These are phyloP conservation scores for Yamadazyma buinensis DNA, from an alignment of 1,139 yeast genomes.

Conservation along the genomic window DNA sequence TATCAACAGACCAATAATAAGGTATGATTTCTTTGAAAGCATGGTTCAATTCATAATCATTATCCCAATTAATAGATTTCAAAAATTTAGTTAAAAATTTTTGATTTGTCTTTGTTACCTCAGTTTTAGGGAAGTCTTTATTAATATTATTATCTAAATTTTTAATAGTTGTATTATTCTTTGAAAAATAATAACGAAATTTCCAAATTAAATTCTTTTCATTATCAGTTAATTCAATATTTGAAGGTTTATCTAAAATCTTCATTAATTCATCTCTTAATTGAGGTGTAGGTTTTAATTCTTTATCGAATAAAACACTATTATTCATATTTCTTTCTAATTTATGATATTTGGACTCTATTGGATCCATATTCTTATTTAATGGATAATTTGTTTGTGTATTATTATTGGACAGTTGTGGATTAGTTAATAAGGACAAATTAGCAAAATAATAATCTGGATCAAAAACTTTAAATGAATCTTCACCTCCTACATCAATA, in stretches of 20 bases:
- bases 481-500: slow-evolving; percentile 21
- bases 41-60: slow-evolving; percentile 73
- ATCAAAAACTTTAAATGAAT: slow-evolving; percentile 27
- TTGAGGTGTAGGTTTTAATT: slow-evolving; percentile 84
- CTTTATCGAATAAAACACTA: slow-evolving; percentile 73
- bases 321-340: slow-evolving; percentile 76
- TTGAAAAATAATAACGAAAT: slow-evolving; percentile 79
- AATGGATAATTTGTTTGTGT: slow-evolving; percentile 3
- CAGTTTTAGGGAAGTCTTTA: slow-evolving; percentile 11
- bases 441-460: slow-evolving; percentile 32
- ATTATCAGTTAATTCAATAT: slow-evolving; percentile 71
- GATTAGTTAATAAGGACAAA: slow-evolving; percentile 7
- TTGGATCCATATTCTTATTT: slow-evolving; percentile 52
- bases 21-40: slow-evolving; percentile 59
- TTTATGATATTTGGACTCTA: slow-evolving; percentile 81
- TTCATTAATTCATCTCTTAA: slow-evolving; percentile 67
- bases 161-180: slow-evolving; percentile 33
- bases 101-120: slow-evolving; percentile 26
- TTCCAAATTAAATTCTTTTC: slow-evolving; percentile 92
- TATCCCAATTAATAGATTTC: slow-evolving; percentile 86
- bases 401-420: slow-evolving; percentile 1
- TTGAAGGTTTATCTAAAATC: slow-evolving; percentile 77
- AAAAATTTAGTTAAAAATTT: slow-evolving; percentile 75
- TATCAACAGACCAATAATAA: slow-evolving; percentile 50
- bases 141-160: slow-evolving; percentile 15